A percentile compares a stretch with the other conserved stretches of the same genome.
Evolutionary conservation across 257 asterid species (phyloP).

Genomic region (Solanum tacnaense): DNA sequence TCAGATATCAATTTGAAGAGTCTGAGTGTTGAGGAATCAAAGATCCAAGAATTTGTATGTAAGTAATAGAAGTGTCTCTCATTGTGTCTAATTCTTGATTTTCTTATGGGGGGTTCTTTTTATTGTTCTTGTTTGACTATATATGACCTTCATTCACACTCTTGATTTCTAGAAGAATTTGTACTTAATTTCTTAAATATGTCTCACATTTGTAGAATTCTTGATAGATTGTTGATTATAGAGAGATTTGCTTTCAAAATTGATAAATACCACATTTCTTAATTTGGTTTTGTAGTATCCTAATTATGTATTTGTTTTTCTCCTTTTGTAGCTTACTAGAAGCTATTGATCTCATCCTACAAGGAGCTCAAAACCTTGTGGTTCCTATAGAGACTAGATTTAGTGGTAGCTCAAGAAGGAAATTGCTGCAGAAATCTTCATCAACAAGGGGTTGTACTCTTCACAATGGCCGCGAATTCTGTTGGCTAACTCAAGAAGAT

Average conservation of each 20-base stretch:
- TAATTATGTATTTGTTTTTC: not conserved
- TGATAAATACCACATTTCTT: not conserved
- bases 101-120: not conserved
- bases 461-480: constrained; percentile 66
- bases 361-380: constrained; percentile 60
- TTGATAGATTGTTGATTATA: not conserved
- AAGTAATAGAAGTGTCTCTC: not conserved
- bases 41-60: not conserved
- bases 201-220: not conserved
- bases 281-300: not conserved
- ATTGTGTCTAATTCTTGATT: not conserved
- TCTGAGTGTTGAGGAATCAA: not conserved
- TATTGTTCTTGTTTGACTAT: not conserved
- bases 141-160: not conserved
- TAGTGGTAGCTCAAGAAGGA: constrained; percentile 26
- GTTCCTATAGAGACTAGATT: constrained; percentile 21
- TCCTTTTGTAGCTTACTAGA: constrained; percentile 50
- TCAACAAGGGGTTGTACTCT: constrained; percentile 17
- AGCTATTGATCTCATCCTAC: constrained; percentile 55
- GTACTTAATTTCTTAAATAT: not conserved
- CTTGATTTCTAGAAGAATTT: not conserved
- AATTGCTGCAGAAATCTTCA: constrained; percentile 31
- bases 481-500: constrained; percentile 86
- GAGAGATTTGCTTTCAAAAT: not conserved
- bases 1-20: not conserved